Base-by-base conservation (phyloP, 768 basidiomycete genomes). In the Collybiopsis luxurians region DNA sequence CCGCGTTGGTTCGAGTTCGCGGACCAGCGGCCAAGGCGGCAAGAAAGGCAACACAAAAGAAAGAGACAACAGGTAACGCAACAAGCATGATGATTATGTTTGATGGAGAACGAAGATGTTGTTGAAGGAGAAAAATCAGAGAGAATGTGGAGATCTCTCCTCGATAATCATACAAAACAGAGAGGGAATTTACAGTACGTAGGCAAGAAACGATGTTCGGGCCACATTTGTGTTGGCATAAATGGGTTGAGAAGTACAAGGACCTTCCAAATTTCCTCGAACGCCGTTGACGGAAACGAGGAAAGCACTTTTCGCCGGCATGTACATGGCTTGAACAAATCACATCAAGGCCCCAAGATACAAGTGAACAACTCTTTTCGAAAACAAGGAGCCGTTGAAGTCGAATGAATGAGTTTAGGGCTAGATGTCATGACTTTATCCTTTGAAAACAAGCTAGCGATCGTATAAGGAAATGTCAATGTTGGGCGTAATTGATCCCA, bases 1-100 rank as follows among this genome's bases (percentile, higher is more conserved):
- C 73, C 24, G 83, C 69, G 61, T 79, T 82, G 43, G 66, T 71
- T 59, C 75, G 73, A 53, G 80, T 72, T 61, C 79, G 50, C 31
- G 71, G 75, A 39, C 79, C 65, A 30, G 78, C 71, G 17, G 77
- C 59, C 47, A 82, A 71, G 3, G 67, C 63, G 11, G 70, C 68
- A 53, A 82, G 67, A 36, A 83, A 60, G 27, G 53, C 66, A n/a
- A 69, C 70, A 61, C 74, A 80, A 40, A 77, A 56, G 61, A 85
- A 76, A 21, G 81, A 79, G 34, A 81, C 56, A 24, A 67, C 70
- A 40, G 74, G 67, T 43, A 80, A 61, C 55, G 68, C 72, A 47
- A 62, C 59, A 47, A 66, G 65, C 76, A 80, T 79, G 26, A 26
- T 40, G 48, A 47, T 49, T 13, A 13, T 13, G 31, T 13, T 6